Evolutionary conservation across 352 stramenopile genomes (phyloP).

Genomic region (Achlya hypogyna): DNA sequence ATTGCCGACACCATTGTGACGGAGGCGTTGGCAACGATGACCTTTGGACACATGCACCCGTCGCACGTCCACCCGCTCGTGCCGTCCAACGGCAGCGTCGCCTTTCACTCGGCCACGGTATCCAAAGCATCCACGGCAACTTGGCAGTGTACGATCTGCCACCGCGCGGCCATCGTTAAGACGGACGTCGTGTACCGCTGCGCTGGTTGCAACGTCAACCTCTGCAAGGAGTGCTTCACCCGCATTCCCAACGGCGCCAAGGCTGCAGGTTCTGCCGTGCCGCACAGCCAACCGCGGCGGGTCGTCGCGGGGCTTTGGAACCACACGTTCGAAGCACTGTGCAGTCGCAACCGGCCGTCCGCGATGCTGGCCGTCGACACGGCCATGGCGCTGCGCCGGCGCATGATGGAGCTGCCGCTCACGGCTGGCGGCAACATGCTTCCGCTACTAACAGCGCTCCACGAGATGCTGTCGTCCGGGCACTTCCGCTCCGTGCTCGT

Average conservation of each 20-base stretch:
- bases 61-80: constrained; percentile 7
- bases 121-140: not conserved
- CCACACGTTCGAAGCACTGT: constrained; percentile 27
- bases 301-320: constrained; percentile 31
- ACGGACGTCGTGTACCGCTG: constrained; percentile 39
- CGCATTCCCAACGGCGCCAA: constrained; percentile 40
- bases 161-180: constrained; percentile 5
- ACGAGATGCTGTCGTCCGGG: not conserved
- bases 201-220: constrained; percentile 41
- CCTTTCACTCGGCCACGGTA: not conserved
- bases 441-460: not conserved
- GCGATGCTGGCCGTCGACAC: constrained; percentile 5
- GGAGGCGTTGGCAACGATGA: not conserved
- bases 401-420: constrained; percentile 5
- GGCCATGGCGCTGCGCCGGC: not conserved
- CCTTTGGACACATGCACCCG: constrained; percentile 13
- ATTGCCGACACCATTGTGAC: constrained; percentile 1
- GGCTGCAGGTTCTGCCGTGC: not conserved
- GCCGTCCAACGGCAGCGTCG: constrained; percentile 2
- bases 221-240: constrained; percentile 53
- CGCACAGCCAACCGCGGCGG: constrained; percentile 1
- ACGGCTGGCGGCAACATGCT: constrained; percentile 1
- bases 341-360: not conserved
- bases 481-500: not conserved
- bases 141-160: constrained; percentile 6